Conservation (phyloP, 2,329 filamentous ascomycete species). For the Alternaria arborescens region DNA sequence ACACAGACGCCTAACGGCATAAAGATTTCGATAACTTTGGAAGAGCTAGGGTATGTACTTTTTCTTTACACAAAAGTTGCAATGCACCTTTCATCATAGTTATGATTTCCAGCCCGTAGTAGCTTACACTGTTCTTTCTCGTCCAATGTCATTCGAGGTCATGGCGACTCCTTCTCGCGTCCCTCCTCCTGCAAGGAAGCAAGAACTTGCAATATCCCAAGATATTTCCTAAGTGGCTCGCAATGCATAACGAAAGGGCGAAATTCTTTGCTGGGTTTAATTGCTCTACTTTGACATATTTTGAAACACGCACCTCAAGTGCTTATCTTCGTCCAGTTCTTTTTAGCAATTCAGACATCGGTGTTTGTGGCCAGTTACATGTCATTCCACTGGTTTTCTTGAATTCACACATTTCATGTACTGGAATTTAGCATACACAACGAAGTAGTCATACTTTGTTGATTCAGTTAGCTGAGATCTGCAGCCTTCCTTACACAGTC, state of each 20-base stretch:
- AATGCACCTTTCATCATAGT: neutral
- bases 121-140: neutral
- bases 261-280: no score
- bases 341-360: neutral
- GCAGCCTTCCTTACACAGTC: constrained; percentile 75
- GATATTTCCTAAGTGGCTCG: neutral
- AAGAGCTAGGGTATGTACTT: constrained; percentile 72
- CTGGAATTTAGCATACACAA: neutral
- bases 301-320: neutral
- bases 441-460: neutral
- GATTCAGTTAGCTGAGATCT: neutral
- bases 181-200: neutral
- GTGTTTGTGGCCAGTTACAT: neutral
- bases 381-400: no score
- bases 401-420: neutral
- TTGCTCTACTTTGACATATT: neutral
- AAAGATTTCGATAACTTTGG: constrained; percentile 86
- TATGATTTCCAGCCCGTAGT: neutral
- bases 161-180: neutral
- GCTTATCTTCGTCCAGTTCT: neutral
- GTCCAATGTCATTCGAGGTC: neutral
- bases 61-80: neutral
- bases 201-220: no score
- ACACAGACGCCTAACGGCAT: constrained; percentile 86
- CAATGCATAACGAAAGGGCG: no score